Evolutionary conservation across 2,329 filamentous ascomycete genomes (phyloP).

Genomic region (Talaromyces funiculosus): DNA sequence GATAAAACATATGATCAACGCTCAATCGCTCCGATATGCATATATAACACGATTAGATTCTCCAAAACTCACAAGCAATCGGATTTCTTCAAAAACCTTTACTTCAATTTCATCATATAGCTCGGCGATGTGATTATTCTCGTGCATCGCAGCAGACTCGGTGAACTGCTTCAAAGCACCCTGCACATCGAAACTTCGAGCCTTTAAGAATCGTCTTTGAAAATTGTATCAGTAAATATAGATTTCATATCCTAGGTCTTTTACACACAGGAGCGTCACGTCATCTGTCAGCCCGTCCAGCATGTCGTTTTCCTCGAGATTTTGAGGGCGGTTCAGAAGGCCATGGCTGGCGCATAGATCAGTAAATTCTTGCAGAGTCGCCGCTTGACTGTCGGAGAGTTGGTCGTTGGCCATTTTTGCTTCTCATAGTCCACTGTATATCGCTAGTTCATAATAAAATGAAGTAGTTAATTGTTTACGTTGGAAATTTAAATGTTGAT

Average conservation of each 20-base stretch:
- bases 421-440: too few species aligned
- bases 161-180: neutral
- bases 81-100: neutral
- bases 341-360: neutral
- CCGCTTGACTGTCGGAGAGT: neutral
- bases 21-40: too few species aligned
- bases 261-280: neutral
- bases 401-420: neutral
- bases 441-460: too few species aligned
- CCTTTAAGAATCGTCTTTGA: neutral
- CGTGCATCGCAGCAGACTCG: neutral
- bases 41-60: neutral
- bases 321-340: neutral
- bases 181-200: neutral
- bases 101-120: neutral
- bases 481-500: too few species aligned
- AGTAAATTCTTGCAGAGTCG: neutral
- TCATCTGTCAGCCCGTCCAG: neutral
- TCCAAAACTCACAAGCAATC: neutral
- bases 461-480: too few species aligned
- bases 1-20: neutral
- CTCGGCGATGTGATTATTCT: neutral
- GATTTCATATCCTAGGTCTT: neutral
- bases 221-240: neutral
- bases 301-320: neutral